Percentiles rank a stretch among this genome's conserved stretches.
Conservation (phyloP, 768 basidiomycete species). For the Punctularia strigosozonata region DNA sequence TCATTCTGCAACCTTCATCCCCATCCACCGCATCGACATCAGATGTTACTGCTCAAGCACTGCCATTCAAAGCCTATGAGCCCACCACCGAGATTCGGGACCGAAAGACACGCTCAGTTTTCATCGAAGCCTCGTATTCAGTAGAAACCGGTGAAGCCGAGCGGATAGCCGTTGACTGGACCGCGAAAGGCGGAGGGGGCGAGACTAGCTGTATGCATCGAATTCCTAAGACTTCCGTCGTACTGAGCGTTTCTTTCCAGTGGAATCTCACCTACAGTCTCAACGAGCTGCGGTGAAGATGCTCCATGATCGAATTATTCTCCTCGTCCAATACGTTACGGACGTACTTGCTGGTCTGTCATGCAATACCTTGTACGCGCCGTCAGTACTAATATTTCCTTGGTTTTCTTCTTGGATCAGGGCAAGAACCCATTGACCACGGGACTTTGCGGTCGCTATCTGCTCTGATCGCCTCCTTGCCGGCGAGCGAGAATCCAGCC, state of each 20-base stretch:
- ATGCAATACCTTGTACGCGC: not conserved
- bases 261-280: conserved; percentile 82
- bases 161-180: conserved; percentile 96
- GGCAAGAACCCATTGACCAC: conserved; percentile 66
- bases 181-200: conserved; percentile 74
- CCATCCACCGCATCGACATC: conserved; percentile 29
- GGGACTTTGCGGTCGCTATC: conserved; percentile 73
- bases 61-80: conserved; percentile 92
- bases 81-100: conserved; percentile 80
- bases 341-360: conserved; percentile 60
- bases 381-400: not conserved
- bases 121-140: conserved; percentile 75
- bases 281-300: conserved; percentile 94
- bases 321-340: conserved; percentile 80
- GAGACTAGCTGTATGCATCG: conserved; percentile 61
- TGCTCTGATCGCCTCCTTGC: conserved; percentile 79
- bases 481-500: conserved; percentile 69
- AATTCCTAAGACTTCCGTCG: conserved; percentile 3
- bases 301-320: conserved; percentile 82
- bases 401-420: conserved; percentile 24
- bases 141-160: conserved; percentile 98
- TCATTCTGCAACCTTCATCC: conserved; percentile 53
- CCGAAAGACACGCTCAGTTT: conserved; percentile 63
- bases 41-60: conserved; percentile 52
- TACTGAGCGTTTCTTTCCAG: conserved; percentile 28